A percentile compares a stretch with the other conserved stretches of the same genome.
Evolutionary conservation across 352 stramenopile species (phyloP).

Genomic region (Globisporangium alternatum): DNA sequence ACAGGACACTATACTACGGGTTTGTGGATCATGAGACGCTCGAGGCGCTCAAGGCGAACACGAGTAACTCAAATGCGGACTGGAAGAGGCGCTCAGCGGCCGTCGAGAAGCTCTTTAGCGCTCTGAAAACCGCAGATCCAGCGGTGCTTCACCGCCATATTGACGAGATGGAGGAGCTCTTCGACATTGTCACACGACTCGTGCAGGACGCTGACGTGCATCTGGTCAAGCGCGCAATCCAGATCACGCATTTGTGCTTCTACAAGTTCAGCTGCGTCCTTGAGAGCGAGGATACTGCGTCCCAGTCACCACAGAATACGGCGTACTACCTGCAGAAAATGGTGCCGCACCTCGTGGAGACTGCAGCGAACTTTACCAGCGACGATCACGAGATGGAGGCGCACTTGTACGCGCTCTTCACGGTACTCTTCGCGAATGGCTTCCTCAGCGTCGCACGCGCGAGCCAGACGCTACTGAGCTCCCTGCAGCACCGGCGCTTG

Average conservation of each 20-base stretch:
- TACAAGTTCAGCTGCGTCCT: constrained; percentile 28
- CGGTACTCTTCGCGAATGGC: constrained; percentile 31
- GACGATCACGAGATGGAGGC: constrained; percentile 52
- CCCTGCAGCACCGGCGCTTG: constrained; percentile 43
- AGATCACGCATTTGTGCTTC: constrained; percentile 56
- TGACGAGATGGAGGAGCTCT: constrained; percentile 30
- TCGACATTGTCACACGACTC: constrained; percentile 46
- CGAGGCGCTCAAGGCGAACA: constrained; percentile 26
- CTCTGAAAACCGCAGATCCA: constrained; percentile 32
- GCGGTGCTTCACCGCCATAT: constrained; percentile 15
- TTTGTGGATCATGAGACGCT: constrained; percentile 46
- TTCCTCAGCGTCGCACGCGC: constrained; percentile 21
- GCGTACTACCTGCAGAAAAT: constrained; percentile 41
- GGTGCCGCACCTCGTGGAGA: constrained; percentile 50
- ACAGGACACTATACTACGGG: constrained; percentile 32
- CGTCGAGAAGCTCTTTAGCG: constrained; percentile 51
- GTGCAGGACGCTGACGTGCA: constrained; percentile 67
- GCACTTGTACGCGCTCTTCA: constrained; percentile 30
- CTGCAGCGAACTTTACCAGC: constrained; percentile 39
- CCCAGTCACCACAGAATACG: neutral
- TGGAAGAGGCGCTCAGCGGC: constrained; percentile 65
- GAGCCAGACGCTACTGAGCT: constrained; percentile 28
- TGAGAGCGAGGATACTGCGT: neutral
- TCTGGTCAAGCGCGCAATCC: constrained; percentile 60
- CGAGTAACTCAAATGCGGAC: constrained; percentile 63